Conservation (phyloP, 2,329 filamentous ascomycete genomes). For the Calonectria pseudoreteaudii region DNA sequence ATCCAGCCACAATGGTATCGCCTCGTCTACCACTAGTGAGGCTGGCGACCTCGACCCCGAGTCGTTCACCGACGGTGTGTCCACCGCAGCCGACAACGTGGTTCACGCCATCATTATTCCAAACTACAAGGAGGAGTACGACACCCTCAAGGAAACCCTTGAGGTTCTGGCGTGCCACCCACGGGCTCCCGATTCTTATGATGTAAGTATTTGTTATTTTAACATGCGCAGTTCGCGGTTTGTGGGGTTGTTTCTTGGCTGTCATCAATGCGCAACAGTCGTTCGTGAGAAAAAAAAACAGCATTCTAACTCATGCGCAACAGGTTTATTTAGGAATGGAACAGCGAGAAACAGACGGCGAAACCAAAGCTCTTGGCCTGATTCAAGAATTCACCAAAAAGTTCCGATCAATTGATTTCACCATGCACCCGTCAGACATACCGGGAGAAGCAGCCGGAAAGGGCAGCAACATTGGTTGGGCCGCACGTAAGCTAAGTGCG, state of each 20-base stretch:
- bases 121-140: slow-evolving; percentile 80
- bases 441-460: slow-evolving; percentile 78
- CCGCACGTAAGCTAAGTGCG: slow-evolving; percentile 73
- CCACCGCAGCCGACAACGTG: slow-evolving; percentile 56
- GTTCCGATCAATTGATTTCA: slow-evolving; percentile 76
- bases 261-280: not conserved
- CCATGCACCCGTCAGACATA: slow-evolving; percentile 74
- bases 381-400: slow-evolving; percentile 72
- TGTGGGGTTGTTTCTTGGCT: not conserved
- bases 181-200: slow-evolving; percentile 72
- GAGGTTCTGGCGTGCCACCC: slow-evolving; percentile 76
- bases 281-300: not conserved
- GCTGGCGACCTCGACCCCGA: slow-evolving; percentile 63
- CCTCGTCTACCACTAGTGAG: slow-evolving; percentile 62
- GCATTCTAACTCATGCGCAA: slow-evolving; percentile 12
- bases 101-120: slow-evolving; percentile 77
- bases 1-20: slow-evolving; percentile 55
- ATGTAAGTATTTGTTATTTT: slow-evolving; percentile 65
- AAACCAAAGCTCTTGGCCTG: slow-evolving; percentile 71
- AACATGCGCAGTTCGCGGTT: not conserved
- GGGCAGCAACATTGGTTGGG: slow-evolving; percentile 80
- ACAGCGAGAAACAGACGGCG: slow-evolving; percentile 70
- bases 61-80: slow-evolving; percentile 58
- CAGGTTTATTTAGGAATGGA: slow-evolving; percentile 82
- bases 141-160: slow-evolving; percentile 75